Conservation (phyloP, 2,329 filamentous ascomycete genomes). For the Colletotrichum musicola region DNA sequence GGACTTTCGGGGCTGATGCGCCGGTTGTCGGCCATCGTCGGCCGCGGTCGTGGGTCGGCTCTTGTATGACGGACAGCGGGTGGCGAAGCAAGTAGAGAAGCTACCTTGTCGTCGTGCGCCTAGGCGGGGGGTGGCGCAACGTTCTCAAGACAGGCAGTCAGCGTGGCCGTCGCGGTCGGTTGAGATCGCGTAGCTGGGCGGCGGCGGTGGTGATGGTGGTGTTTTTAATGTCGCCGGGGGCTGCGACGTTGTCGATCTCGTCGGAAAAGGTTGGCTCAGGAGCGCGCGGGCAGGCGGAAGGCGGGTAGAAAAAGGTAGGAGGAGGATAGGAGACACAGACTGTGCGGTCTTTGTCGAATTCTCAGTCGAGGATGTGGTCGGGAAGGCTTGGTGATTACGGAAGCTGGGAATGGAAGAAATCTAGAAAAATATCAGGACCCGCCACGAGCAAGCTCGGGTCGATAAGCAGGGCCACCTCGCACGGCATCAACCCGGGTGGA, state of each 20-base stretch:
- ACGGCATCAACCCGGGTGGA: slow-evolving; percentile 5
- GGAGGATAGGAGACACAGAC: background rate
- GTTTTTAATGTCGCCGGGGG: background rate
- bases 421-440: slow-evolving; percentile 24
- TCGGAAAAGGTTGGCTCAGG: no score
- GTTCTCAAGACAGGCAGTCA: slow-evolving; percentile 11
- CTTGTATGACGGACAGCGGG: background rate
- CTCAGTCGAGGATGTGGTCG: slow-evolving; percentile 12
- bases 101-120: background rate
- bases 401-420: slow-evolving; percentile 24
- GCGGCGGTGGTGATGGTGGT: background rate
- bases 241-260: background rate
- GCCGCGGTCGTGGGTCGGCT: slow-evolving; percentile 2
- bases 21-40: slow-evolving; percentile 32
- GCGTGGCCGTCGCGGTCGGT: slow-evolving; percentile 9
- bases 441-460: slow-evolving; percentile 12
- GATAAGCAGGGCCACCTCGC: slow-evolving; percentile 3
- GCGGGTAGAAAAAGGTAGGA: background rate
- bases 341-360: slow-evolving; percentile 16
- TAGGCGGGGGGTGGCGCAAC: background rate
- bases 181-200: no score
- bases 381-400: slow-evolving; percentile 26
- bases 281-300: slow-evolving; percentile 22
- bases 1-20: slow-evolving; percentile 28
- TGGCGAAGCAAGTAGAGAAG: background rate